Conservation (phyloP, 495 filamentous ascomycete genomes). For the Trichoderma erinaceum region DNA sequence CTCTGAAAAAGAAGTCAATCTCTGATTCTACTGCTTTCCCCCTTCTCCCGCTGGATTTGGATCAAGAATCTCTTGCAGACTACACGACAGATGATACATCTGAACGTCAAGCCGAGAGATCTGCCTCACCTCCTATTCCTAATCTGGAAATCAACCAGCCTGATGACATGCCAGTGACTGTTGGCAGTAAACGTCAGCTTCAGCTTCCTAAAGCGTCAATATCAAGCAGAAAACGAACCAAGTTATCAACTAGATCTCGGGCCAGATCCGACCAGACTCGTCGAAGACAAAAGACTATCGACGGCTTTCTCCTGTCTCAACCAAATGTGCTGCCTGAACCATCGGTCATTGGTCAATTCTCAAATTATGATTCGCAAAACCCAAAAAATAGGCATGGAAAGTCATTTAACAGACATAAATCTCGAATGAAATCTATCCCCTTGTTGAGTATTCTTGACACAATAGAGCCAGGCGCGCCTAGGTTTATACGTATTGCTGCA, state of each 20-base stretch:
- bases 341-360: neutral
- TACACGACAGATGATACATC: neutral
- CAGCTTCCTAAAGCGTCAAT: neutral
- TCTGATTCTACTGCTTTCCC: constrained; percentile 21
- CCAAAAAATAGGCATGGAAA: neutral
- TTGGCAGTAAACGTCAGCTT: constrained; percentile 1
- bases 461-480: constrained; percentile 51
- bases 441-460: constrained; percentile 68
- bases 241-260: neutral
- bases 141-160: neutral
- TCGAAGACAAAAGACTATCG: neutral
- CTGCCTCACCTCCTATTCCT: neutral
- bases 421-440: constrained; percentile 30
- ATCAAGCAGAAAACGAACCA: neutral
- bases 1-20: constrained; percentile 20
- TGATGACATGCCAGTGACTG: neutral
- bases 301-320: neutral
- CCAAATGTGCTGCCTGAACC: neutral
- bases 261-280: neutral
- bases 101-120: neutral
- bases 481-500: constrained; percentile 73
- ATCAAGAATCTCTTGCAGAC: constrained; percentile 30
- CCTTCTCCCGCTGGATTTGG: constrained; percentile 38
- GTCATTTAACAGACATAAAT: neutral
- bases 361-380: neutral